Base-by-base conservation (phyloP, 208 protist species). In the Wallacemonas sp. region DNA sequence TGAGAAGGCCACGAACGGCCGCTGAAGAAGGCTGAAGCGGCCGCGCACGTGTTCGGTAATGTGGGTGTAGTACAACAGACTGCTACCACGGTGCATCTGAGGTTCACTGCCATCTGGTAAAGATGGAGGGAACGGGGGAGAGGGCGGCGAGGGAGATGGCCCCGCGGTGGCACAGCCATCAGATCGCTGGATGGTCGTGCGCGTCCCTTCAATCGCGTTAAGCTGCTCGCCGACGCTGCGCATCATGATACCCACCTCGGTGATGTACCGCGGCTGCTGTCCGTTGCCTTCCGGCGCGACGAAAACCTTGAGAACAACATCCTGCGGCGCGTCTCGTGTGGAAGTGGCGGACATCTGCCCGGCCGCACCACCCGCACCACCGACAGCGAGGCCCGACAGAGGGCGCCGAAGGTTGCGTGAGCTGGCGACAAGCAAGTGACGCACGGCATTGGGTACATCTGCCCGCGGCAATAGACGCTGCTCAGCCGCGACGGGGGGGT, bases 231-330 rank as follows among this genome's bases (percentile, higher is more conserved):
- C 46, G n/a, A 81, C 46, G 32, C 53, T 60, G 24, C 17, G 15
- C 67, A 87, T 74, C 38, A 79, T 62, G 34, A 53, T 26, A 15
- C 45, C 59, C 1, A 86, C 69, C 13, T 57, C 72, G 19, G 77
- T 67, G 30, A 93, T 34, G 17, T 86, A 62, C 54, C 79, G 57
- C 13, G 63, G 57, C 71, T 92, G 76, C 13, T 44, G 50, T 4
- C 27, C 63, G 38, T 80, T 73, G 29, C 74, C 76, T 9, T 57
- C 46, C 21, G 68, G 73, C 27, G 77, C 81, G 29, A 87, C 77
- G 61, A 93, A 91, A 27, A 93, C 75, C 66, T 93, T 93, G 1
- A 79, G 63, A 27, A 93, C 87, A 6, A 91, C 78, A 48, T 91
- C 79, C 26, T 65, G 70, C 15, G 75, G 44, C 24, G 42, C 50